Percentiles rank a stretch among this genome's conserved stretches.
Conservation (phyloP, 2,329 filamentous ascomycete genomes). For the Venturia asperata region DNA sequence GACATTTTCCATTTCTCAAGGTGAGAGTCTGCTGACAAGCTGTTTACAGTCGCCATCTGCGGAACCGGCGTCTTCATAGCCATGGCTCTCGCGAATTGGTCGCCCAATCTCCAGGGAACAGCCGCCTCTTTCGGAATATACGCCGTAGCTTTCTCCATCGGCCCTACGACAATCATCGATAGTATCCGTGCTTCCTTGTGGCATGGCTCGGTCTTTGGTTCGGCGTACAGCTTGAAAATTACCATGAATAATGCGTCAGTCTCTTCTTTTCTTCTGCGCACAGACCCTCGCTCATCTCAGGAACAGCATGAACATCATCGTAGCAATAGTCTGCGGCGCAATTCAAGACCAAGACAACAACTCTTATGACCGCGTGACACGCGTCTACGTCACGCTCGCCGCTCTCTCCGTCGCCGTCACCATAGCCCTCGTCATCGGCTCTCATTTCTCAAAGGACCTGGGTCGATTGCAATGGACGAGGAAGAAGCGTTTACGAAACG, state of each 20-base stretch:
- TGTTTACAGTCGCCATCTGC: constrained; percentile 34
- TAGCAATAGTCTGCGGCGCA: constrained; percentile 50
- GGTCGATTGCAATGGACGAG: constrained; percentile 52
- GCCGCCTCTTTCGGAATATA: constrained; percentile 55
- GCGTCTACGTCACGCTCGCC: constrained; percentile 51
- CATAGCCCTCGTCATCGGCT: constrained; percentile 34
- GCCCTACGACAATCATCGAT: constrained; percentile 54
- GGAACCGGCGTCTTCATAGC: constrained; percentile 46
- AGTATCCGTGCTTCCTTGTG: constrained; percentile 54
- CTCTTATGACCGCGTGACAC: constrained; percentile 49
- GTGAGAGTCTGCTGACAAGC: neutral
- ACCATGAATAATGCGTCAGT: constrained; percentile 52
- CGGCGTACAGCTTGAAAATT: constrained; percentile 54
- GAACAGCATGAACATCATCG: constrained; percentile 51
- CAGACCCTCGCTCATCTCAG: neutral
- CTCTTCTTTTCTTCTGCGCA: neutral
- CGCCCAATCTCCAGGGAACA: constrained; percentile 43
- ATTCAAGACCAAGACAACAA: constrained; percentile 53
- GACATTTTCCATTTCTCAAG: too few relatives aligned
- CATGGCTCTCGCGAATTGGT: constrained; percentile 51
- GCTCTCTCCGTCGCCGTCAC: constrained; percentile 44
- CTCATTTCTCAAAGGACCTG: constrained; percentile 38
- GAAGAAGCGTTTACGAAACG: constrained; percentile 44
- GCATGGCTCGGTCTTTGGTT: constrained; percentile 54
- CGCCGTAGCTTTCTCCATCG: constrained; percentile 49